Conservation (phyloP, 2,329 filamentous ascomycete genomes). For the Gliomastix tumulicola region DNA sequence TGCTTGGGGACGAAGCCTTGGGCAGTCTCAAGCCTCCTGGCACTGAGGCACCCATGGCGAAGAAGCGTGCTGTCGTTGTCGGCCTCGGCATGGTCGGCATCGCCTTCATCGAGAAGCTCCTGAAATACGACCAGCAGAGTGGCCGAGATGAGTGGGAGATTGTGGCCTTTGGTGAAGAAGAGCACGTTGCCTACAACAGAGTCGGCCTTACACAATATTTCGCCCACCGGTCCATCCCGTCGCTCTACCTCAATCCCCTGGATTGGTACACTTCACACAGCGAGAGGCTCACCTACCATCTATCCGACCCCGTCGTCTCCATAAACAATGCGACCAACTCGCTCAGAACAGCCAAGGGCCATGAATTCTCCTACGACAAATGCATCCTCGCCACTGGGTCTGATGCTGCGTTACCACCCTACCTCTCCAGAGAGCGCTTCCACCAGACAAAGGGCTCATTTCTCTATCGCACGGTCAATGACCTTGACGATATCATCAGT, state of each 20-base stretch:
- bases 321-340: slow-evolving; percentile 58
- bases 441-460: slow-evolving; percentile 79
- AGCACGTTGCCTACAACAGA: slow-evolving; percentile 84
- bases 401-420: slow-evolving; percentile 43
- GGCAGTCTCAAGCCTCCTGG: too few species aligned
- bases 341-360: slow-evolving; percentile 64
- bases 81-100: slow-evolving; percentile 90
- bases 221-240: slow-evolving; percentile 75
- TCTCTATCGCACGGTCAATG: slow-evolving; percentile 80
- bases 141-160: slow-evolving; percentile 63
- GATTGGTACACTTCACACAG: slow-evolving; percentile 51
- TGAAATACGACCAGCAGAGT: slow-evolving; percentile 73
- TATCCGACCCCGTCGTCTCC: slow-evolving; percentile 40
- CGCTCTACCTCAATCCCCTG: slow-evolving; percentile 77
- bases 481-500: slow-evolving; percentile 66
- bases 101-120: slow-evolving; percentile 81
- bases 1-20: too few species aligned
- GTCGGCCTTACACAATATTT: slow-evolving; percentile 88
- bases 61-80: slow-evolving; percentile 54
- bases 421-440: slow-evolving; percentile 42
- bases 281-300: background rate
- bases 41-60: too few species aligned
- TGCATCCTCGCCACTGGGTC: slow-evolving; percentile 83
- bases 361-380: slow-evolving; percentile 67
- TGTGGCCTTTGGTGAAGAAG: slow-evolving; percentile 80